Percentiles rank a stretch among this genome's conserved stretches.
Conservation (phyloP, 176 grass and related monocot species). For the Poa annua region DNA sequence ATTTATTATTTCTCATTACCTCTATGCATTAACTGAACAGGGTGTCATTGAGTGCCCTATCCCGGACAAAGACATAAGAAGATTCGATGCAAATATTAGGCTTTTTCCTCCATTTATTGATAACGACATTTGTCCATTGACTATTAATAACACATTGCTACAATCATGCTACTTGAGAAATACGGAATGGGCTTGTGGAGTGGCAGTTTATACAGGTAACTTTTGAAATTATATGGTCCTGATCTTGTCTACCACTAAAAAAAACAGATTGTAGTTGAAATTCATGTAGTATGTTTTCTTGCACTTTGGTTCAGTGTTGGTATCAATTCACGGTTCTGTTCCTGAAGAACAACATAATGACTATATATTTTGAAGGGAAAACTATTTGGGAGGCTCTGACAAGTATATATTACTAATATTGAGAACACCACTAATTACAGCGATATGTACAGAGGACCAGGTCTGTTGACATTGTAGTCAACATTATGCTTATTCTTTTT, state of each 20-base stretch:
- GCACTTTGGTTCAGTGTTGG: not conserved
- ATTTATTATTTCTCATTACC: conserved; percentile 37
- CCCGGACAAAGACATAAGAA: conserved; percentile 95
- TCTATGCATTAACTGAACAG: conserved; percentile 58
- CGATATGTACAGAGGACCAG: not conserved
- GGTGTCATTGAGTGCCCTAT: conserved; percentile 89
- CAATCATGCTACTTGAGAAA: conserved; percentile 98
- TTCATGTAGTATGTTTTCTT: conserved; percentile 6
- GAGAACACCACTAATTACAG: conserved; percentile 1
- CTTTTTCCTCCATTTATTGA: conserved; percentile 98
- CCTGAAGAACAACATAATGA: not conserved
- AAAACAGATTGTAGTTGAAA: conserved; percentile 22
- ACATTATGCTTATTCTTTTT: not conserved
- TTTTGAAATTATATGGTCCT: conserved; percentile 21
- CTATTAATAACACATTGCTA: conserved; percentile 91
- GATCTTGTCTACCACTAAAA: not conserved
- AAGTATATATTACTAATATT: not conserved
- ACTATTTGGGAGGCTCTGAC: not conserved
- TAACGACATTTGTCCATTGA: conserved; percentile 85
- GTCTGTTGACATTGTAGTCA: not conserved
- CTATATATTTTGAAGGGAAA: not conserved
- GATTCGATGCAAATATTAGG: conserved; percentile 97
- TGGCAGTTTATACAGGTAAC: conserved; percentile 92
- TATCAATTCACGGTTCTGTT: not conserved
- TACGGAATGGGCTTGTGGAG: conserved; percentile 98